These are phyloP conservation scores for Bolboschoenoplectus hybrid DNA, from an alignment of 202 grass and related monocot genomes.

Conservation along the genomic window DNA sequence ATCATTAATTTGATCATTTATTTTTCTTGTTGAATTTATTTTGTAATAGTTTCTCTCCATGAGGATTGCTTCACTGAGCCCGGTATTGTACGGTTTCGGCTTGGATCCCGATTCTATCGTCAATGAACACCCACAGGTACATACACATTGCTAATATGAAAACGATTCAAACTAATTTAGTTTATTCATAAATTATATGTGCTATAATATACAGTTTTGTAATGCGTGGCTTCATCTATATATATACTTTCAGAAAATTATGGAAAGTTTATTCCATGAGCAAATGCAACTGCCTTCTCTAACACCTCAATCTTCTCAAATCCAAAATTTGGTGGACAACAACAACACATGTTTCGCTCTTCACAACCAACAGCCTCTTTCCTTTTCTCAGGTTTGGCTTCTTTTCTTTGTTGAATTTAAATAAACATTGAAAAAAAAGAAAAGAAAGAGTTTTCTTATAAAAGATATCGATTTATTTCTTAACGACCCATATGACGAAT, in stretches of 20 bases:
- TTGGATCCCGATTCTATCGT: constrained; percentile 52
- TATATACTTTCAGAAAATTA: constrained; percentile 53
- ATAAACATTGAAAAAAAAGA: neutral
- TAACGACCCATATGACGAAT: constrained; percentile 31
- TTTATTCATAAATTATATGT: too few relatives aligned
- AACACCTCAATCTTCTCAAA: constrained; percentile 47
- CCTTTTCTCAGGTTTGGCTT: constrained; percentile 57
- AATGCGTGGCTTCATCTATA: neutral
- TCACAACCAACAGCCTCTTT: constrained; percentile 52
- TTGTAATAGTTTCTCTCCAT: constrained; percentile 81
- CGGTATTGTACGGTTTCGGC: constrained; percentile 64
- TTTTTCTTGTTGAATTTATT: constrained; percentile 29
- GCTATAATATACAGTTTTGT: neutral
- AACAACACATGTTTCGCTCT: constrained; percentile 51
- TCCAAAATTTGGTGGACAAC: constrained; percentile 55
- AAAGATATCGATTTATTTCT: constrained; percentile 36
- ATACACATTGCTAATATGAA: neutral
- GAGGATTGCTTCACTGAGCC: constrained; percentile 89
- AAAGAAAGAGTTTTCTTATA: neutral
- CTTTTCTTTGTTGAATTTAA: neutral
- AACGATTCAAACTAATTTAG: neutral
- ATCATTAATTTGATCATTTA: neutral
- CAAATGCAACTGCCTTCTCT: constrained; percentile 46
- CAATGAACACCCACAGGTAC: constrained; percentile 26
- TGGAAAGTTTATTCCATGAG: constrained; percentile 57